A percentile compares a stretch with the other conserved stretches of the same genome.
Conservation (phyloP, 208 protist genomes). For the Leishmania martiniquensis region DNA sequence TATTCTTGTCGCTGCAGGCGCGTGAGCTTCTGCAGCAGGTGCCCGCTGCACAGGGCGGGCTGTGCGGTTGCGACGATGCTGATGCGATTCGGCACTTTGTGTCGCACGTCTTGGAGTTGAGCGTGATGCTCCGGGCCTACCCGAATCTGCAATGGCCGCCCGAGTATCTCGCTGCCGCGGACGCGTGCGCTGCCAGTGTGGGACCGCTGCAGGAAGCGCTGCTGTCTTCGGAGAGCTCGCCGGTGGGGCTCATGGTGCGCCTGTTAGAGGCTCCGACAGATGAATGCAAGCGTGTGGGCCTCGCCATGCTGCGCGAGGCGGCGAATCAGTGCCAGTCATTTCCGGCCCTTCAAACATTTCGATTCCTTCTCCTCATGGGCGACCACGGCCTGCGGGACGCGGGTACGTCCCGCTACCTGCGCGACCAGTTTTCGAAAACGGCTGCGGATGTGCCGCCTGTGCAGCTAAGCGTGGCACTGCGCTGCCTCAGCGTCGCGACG, state of each 20-base stretch:
- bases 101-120: constrained; percentile 25
- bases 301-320: constrained; percentile 60
- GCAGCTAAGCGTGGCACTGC: constrained; percentile 78
- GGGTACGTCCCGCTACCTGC: constrained; percentile 55
- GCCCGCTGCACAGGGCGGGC: constrained; percentile 43
- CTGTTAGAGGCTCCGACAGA: constrained; percentile 45
- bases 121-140: constrained; percentile 14
- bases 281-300: constrained; percentile 39
- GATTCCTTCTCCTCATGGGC: constrained; percentile 71
- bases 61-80: constrained; percentile 37
- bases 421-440: constrained; percentile 75
- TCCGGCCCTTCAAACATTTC: constrained; percentile 76
- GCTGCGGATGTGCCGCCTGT: constrained; percentile 70
- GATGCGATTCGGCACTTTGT: constrained; percentile 45
- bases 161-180: constrained; percentile 24
- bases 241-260: constrained; percentile 34
- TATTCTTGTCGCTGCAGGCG: constrained; percentile 40
- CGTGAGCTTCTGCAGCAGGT: constrained; percentile 42
- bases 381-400: constrained; percentile 52
- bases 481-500: constrained; percentile 39
- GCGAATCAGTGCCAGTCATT: constrained; percentile 57
- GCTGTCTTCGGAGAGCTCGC: constrained; percentile 33
- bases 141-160: constrained; percentile 17
- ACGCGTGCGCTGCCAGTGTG: constrained; percentile 21
- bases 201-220: constrained; percentile 26